Evolutionary conservation across 805 yeast genomes (phyloP).

Genomic region (Wickerhamomyces bovis): DNA sequence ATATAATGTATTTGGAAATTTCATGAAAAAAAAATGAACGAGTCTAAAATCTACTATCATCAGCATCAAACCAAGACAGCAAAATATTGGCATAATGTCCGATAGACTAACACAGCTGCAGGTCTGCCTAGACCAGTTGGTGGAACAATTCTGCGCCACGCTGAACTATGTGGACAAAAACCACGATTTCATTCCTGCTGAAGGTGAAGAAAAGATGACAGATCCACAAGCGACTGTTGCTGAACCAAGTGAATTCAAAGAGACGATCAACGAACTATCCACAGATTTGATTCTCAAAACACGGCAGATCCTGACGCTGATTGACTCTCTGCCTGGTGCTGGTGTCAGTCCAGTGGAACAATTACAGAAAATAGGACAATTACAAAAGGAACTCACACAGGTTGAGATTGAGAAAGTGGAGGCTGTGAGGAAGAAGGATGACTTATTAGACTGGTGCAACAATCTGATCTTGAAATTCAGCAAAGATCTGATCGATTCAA

Average conservation of each 20-base stretch:
- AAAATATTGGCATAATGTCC: constrained; percentile 39
- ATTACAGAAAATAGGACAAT: constrained; percentile 49
- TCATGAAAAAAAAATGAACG: neutral
- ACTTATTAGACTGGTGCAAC: constrained; percentile 55
- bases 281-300: constrained; percentile 81
- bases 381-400: constrained; percentile 55
- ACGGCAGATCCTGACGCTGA: constrained; percentile 78
- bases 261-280: constrained; percentile 68
- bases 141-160: constrained; percentile 76
- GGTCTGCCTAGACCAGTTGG: constrained; percentile 71
- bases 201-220: constrained; percentile 47
- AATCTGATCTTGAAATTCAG: constrained; percentile 49
- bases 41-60: neutral
- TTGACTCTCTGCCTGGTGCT: constrained; percentile 88
- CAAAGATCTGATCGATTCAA: constrained; percentile 31
- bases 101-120: constrained; percentile 90
- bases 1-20: neutral
- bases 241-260: constrained; percentile 30
- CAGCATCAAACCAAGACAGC: neutral
- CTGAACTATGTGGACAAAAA: constrained; percentile 73
- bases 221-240: constrained; percentile 61
- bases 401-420: constrained; percentile 53
- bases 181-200: constrained; percentile 52
- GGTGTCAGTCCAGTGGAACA: constrained; percentile 79
- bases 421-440: constrained; percentile 60